phyloP scores from a whole-genome alignment of 2,329 filamentous ascomycete species.

The Aspergillus nomiae region DNA sequence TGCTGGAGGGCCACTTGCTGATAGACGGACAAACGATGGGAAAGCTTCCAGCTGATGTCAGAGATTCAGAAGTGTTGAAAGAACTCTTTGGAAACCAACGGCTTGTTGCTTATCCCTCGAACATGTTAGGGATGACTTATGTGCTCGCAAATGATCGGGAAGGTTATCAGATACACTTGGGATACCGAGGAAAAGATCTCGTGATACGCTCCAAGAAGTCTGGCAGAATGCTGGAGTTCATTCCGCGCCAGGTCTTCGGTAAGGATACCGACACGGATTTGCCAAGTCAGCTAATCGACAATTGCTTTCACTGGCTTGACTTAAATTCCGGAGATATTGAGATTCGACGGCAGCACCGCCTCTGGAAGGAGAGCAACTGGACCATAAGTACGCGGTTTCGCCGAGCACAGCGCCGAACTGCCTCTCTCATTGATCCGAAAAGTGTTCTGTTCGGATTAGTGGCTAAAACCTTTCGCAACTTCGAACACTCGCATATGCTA shows the following conservation, averaged over 20 bases:
- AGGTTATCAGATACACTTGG: slow-evolving; percentile 57
- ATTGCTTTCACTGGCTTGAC: slow-evolving; percentile 52
- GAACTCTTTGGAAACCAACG: slow-evolving; percentile 57
- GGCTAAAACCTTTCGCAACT: slow-evolving; percentile 50
- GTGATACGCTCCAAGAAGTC: slow-evolving; percentile 48
- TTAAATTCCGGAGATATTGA: slow-evolving; percentile 51
- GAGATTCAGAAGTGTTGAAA: slow-evolving; percentile 45
- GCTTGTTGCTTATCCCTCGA: slow-evolving; percentile 56
- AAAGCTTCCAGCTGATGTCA: slow-evolving; percentile 57
- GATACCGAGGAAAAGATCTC: slow-evolving; percentile 43
- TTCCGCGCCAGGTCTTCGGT: slow-evolving; percentile 34
- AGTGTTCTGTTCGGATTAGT: slow-evolving; percentile 46
- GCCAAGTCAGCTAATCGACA: slow-evolving; percentile 52
- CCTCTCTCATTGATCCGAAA: slow-evolving; percentile 53
- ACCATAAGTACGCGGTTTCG: slow-evolving; percentile 33
- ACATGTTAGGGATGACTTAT: slow-evolving; percentile 57
- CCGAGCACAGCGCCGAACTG: slow-evolving; percentile 28
- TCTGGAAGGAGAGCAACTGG: slow-evolving; percentile 49
- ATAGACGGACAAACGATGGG: slow-evolving; percentile 53
- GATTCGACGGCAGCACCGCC: slow-evolving; percentile 49
- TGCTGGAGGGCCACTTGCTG: slow-evolving; percentile 52
- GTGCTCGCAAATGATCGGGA: slow-evolving; percentile 40
- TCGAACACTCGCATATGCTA: slow-evolving; percentile 50
- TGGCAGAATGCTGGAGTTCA: slow-evolving; percentile 31
- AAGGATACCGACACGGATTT: slow-evolving; percentile 46